These are phyloP conservation scores for Saccharomyces hybrid DNA, from an alignment of 1,139 yeast genomes.

Conservation along the genomic window DNA sequence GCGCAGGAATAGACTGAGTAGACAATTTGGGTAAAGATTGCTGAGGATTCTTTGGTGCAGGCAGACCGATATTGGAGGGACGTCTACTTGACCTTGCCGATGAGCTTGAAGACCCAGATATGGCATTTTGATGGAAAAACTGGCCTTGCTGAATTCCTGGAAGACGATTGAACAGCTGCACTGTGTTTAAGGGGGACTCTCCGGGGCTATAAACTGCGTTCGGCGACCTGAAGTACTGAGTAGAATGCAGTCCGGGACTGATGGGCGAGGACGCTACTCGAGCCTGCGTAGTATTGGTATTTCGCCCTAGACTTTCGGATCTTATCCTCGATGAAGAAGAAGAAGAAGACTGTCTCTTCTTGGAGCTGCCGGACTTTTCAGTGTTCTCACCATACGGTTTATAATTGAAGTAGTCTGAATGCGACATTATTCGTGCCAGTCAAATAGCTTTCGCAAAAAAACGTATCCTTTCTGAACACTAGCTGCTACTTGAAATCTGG, in stretches of 20 bases:
- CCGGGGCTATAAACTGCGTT: slow-evolving; percentile 10
- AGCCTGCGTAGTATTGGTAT: background rate
- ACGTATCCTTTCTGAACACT: background rate
- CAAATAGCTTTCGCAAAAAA: background rate
- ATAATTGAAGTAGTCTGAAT: slow-evolving; percentile 13
- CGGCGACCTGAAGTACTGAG: slow-evolving; percentile 10
- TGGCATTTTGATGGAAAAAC: background rate
- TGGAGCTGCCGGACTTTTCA: background rate
- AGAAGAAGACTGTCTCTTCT: background rate
- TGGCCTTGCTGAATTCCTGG: slow-evolving; percentile 7
- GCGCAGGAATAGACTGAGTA: background rate
- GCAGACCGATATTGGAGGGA: slow-evolving; percentile 11
- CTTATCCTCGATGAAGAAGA: slow-evolving; percentile 2
- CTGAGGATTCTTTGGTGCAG: background rate
- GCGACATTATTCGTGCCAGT: slow-evolving; percentile 6
- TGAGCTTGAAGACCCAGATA: slow-evolving; percentile 8
- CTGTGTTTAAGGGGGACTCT: slow-evolving; percentile 9
- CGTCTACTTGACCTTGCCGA: slow-evolving; percentile 12
- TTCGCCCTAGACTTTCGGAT: background rate
- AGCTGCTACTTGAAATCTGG: background rate
- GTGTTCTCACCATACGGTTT: slow-evolving; percentile 9
- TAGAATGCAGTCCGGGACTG: slow-evolving; percentile 8
- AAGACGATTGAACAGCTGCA: slow-evolving; percentile 11
- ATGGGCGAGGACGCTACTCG: slow-evolving; percentile 8
- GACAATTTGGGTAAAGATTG: slow-evolving; percentile 2